Evolutionary conservation across 169 alveolate species (phyloP).

Genomic region (Besnoitia besnoiti): DNA sequence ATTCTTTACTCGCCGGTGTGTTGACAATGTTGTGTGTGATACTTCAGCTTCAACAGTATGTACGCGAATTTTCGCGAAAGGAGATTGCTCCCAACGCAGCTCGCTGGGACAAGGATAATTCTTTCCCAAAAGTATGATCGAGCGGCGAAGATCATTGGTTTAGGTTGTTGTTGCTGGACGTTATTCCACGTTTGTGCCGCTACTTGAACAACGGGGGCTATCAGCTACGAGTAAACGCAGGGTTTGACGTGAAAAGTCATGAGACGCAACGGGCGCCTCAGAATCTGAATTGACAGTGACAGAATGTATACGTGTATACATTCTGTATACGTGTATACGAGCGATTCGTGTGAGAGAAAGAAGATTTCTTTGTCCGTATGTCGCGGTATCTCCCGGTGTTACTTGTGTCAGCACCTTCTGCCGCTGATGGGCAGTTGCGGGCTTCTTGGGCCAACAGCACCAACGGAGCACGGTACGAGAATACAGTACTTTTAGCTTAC

Average conservation of each 20-base stretch:
- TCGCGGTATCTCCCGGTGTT: not conserved
- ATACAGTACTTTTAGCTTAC: too few species aligned
- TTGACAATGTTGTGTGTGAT: too few species aligned
- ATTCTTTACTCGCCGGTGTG: too few species aligned
- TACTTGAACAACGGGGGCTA: too few species aligned
- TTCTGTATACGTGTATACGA: not conserved
- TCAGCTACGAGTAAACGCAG: too few species aligned
- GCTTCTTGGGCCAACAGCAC: constrained; percentile 83
- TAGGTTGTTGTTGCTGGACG: not conserved
- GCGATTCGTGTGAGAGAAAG: too few species aligned
- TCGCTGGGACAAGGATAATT: constrained; percentile 12
- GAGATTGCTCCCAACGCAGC: constrained; percentile 41
- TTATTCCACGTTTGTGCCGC: too few species aligned
- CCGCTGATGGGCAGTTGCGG: constrained; percentile 83
- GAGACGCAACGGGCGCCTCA: too few species aligned
- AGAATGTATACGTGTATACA: too few species aligned
- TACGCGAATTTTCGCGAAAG: constrained; percentile 13
- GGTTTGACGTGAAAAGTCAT: too few species aligned
- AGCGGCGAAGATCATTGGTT: not conserved
- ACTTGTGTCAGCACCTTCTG: constrained; percentile 71
- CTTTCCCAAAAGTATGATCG: constrained; percentile 42
- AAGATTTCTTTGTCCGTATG: not conserved
- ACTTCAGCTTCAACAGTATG: constrained; percentile 53
- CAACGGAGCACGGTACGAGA: constrained; percentile 67
- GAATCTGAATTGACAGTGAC: too few species aligned